Evolutionary conservation across 1,284 basidiomycete genomes (phyloP), one percentile per base, ranked within the genome.

Genomic region (Tilletia setariae): DNA sequence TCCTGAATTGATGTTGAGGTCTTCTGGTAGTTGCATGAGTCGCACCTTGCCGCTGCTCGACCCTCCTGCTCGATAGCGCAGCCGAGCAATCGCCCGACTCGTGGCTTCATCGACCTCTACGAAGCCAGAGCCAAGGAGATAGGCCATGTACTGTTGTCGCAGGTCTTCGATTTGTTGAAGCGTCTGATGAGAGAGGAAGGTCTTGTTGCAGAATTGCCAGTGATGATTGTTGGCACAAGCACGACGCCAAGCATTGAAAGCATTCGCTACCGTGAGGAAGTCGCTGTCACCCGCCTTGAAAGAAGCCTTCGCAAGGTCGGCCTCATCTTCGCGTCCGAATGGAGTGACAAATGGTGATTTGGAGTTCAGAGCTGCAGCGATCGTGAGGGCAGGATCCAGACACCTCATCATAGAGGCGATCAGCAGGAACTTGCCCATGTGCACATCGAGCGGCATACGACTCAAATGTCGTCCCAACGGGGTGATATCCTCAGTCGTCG

Each of bases 151-250:
- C 82, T 98, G 95, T 79, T 96, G 93, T 6, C 95, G 89, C 35
- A 98, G 86, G 80, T 98, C 96, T 82, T 98, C 96, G 63, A 98
- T 96, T 82, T 97, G 93, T 82, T 93, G 89, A 68, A 99, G 84
- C 77, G 93, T 97, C 89, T 94, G 83, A 16, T 93, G 89, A 74
- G 93, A 95, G 44, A 98, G 85, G 80, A 89, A 96, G 83, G 91
- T 92, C 65, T 86, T 85, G 74, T 89, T 87, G 84, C 94, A 96
- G 80, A 94, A 95, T 51, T 73, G 70, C 43, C 74, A 69, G 40
- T 82, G 81, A 70, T 79, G 78, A 32, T 83, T 82, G 70, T 91
- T 92, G 9, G 86, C 85, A 23, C 87, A 90, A n/a, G 90, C 90
- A 68, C 88, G 86, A 21, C 93, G 87, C 94, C 95, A 98, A 70